phyloP scores from a whole-genome alignment of 116 monocot genomes.

The Zostera marina region DNA sequence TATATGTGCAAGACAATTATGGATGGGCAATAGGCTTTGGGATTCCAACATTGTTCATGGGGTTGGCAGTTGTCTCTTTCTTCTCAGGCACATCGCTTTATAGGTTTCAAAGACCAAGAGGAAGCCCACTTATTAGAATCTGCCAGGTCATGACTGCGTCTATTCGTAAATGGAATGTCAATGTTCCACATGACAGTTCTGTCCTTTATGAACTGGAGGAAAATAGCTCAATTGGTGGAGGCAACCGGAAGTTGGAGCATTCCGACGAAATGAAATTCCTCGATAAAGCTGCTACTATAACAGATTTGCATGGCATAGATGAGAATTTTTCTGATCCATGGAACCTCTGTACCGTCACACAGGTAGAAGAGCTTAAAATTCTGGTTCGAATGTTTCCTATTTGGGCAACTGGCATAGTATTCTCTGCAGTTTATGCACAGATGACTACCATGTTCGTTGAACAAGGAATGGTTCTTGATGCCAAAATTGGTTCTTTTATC shows the following conservation, averaged over 20 bases:
- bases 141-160: constrained; percentile 34
- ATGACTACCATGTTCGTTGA: constrained; percentile 26
- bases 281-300: constrained; percentile 23
- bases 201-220: constrained; percentile 27
- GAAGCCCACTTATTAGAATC: constrained; percentile 29
- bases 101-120: constrained; percentile 29
- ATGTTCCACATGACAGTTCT: constrained; percentile 20
- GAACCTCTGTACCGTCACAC: constrained; percentile 34
- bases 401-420: constrained; percentile 26
- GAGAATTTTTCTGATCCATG: constrained; percentile 14
- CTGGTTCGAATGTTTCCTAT: constrained; percentile 25
- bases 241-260: constrained; percentile 32
- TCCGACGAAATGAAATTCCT: constrained; percentile 22
- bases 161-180: constrained; percentile 15
- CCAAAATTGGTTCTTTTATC: constrained; percentile 15
- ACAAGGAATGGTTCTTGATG: constrained; percentile 29
- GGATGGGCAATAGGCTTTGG: constrained; percentile 37
- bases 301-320: constrained; percentile 4
- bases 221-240: constrained; percentile 17
- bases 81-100: constrained; percentile 27
- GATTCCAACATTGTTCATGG: constrained; percentile 38
- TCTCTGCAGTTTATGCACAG: constrained; percentile 19
- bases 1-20: constrained; percentile 37
- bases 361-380: constrained; percentile 34
- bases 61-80: constrained; percentile 19